Base-by-base conservation (phyloP, 2,329 filamentous ascomycete genomes). In the Exophiala xenobiotica region DNA sequence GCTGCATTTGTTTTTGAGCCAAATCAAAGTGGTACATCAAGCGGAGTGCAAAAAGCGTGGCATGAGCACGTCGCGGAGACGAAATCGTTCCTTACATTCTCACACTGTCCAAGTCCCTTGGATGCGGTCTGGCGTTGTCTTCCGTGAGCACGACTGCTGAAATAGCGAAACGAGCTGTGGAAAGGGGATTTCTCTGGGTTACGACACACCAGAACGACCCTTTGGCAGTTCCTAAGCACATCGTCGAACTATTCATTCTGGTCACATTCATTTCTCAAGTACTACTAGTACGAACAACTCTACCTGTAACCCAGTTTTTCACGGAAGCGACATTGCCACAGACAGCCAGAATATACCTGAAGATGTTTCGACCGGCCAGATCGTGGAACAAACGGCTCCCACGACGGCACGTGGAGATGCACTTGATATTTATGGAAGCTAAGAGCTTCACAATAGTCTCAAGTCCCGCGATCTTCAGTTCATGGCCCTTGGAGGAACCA, bases 51-150 rank as follows among this genome's bases (percentile, higher is more conserved):
- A 23, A 29, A 33, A 33, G 29, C 38, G 38, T 9, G 26, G 26
- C 12, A 43, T 49, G 35, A 90, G 90, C 90, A 6, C 90, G 95
- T 76, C 89, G 95, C 64, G 90, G 95, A 82, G 95, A 90, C 90
- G 79, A 87, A 69, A 80, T 95, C 27, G 66, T 78, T 35, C 90
- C 90, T 0, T 90, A 96, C 75, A 92, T 96, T 77, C 89, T 96
- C 38, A 95, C 90, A 53, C 95, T 96, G 24, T 18, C 18, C 38
- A 49, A 49, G 26, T 19, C 46, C 9, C 37, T 49, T 19, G 39
- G 35, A 14, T 18, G 27, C 12, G 46, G 46, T 6, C n/a, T 49
- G 4, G 80, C 82, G 61, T 68, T 84, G 3, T 75, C 73, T 39
- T 75, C 81, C 0, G 78, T 85, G 0, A 69, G 78, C 2, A 82